Evolutionary conservation across 805 yeast genomes (phyloP).

Genomic region (Lachancea lanzarotensis): DNA sequence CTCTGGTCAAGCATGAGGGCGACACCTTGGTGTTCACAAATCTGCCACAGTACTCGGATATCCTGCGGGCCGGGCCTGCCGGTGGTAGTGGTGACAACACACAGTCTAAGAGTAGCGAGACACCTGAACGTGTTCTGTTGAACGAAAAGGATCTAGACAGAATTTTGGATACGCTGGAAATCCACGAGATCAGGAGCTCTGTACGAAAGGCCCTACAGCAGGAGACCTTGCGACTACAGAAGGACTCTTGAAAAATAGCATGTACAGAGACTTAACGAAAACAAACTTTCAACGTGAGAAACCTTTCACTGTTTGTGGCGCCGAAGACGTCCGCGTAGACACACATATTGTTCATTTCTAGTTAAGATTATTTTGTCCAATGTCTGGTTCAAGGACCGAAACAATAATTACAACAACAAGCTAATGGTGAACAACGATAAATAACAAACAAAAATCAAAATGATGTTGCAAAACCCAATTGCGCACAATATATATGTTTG

Average conservation of each 20-base stretch:
- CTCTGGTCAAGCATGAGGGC: conserved; percentile 43
- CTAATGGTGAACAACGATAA: no score
- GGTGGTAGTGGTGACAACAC: neutral
- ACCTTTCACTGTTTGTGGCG: no score
- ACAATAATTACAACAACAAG: no score
- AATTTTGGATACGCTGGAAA: conserved; percentile 40
- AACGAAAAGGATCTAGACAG: conserved; percentile 34
- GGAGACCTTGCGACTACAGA: conserved; percentile 32
- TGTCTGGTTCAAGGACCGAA: no score
- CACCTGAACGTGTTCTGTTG: conserved; percentile 2
- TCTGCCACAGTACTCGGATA: conserved; percentile 28
- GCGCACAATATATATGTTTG: no score
- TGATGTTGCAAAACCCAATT: no score
- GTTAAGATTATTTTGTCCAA: no score
- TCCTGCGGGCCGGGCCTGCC: conserved; percentile 11
- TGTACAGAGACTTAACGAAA: neutral
- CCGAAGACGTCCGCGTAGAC: no score
- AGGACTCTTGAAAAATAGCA: no score
- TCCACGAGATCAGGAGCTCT: conserved; percentile 40
- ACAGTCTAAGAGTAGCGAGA: neutral
- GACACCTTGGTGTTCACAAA: conserved; percentile 32
- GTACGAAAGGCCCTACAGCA: conserved; percentile 49
- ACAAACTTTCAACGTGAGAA: no score
- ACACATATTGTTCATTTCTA: no score
- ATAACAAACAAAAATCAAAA: no score